Percentiles rank a stretch among this genome's conserved stretches.
These are phyloP conservation scores for Hanseniaspora hatyaiensis DNA, from an alignment of 805 yeast species.

Conservation along the genomic window DNA sequence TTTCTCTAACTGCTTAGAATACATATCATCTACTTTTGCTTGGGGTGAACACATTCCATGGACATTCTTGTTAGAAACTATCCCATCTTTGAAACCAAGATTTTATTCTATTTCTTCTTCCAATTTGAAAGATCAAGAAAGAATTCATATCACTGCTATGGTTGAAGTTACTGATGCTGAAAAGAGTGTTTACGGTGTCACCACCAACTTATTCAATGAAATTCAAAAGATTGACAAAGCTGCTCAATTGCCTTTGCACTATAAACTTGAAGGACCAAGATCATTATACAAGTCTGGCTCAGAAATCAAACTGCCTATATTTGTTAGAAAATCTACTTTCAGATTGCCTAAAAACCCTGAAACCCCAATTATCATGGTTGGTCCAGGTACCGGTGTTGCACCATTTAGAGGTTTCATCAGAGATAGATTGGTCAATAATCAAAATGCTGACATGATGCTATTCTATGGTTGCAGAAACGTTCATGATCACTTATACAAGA, in stretches of 20 bases:
- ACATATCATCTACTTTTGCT: conserved; percentile 48
- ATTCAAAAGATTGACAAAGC: conserved; percentile 33
- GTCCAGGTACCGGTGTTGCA: conserved; percentile 98
- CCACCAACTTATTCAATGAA: conserved; percentile 74
- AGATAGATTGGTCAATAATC: conserved; percentile 52
- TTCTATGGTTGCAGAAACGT: conserved; percentile 81
- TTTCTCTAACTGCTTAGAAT: conserved; percentile 60
- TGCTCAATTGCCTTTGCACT: conserved; percentile 40
- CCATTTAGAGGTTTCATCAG: conserved; percentile 93
- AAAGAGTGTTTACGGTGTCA: conserved; percentile 52
- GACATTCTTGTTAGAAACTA: conserved; percentile 67
- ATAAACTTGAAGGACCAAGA: conserved; percentile 80
- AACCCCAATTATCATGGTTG: conserved; percentile 80
- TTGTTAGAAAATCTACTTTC: conserved; percentile 88
- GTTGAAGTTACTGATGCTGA: conserved; percentile 51
- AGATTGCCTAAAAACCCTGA: conserved; percentile 78
- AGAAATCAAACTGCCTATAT: conserved; percentile 59
- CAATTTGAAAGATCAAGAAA: conserved; percentile 59
- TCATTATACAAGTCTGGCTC: conserved; percentile 30
- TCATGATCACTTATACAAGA: conserved; percentile 78
- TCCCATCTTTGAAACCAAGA: conserved; percentile 81
- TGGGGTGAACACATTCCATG: conserved; percentile 70
- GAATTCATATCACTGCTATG: conserved; percentile 78
- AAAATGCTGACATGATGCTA: conserved; percentile 60
- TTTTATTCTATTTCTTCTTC: conserved; percentile 94